Percentiles rank a stretch among this genome's conserved stretches.
phyloP scores from a whole-genome alignment of 1,284 basidiomycete genomes.

The Lentinus polychrous region DNA sequence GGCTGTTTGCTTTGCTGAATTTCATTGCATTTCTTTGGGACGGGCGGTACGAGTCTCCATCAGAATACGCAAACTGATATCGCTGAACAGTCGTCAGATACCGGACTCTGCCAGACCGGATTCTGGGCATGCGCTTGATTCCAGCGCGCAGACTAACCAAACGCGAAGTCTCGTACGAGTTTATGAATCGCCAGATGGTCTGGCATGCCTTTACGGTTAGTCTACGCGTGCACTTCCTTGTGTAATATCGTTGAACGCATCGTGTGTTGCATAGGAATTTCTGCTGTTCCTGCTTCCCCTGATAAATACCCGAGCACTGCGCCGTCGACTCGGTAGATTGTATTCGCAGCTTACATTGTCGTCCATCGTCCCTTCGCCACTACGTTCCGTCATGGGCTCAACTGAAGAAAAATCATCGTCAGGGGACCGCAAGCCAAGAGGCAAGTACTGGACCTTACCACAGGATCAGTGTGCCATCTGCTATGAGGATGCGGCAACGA shows the following conservation, averaged over 20 bases:
- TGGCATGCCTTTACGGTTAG: constrained; percentile 97
- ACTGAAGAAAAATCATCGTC: constrained; percentile 18
- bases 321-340: constrained; percentile 46
- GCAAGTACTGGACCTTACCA: constrained; percentile 59
- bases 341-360: constrained; percentile 27
- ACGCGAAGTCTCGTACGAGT: constrained; percentile 94
- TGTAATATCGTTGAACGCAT: constrained; percentile 4
- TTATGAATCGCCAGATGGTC: constrained; percentile 98
- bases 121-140: constrained; percentile 75
- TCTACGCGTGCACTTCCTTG: constrained; percentile 8
- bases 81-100: constrained; percentile 46
- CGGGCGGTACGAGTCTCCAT: constrained; percentile 53
- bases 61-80: constrained; percentile 3
- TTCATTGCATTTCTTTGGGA: constrained; percentile 85
- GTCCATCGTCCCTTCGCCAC: constrained; percentile 29
- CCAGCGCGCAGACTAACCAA: constrained; percentile 69
- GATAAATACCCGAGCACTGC: constrained; percentile 59
- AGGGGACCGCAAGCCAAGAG: constrained; percentile 22
- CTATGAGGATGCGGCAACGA: constrained; percentile 62
- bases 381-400: constrained; percentile 15
- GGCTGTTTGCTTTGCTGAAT: constrained; percentile 59
- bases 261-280: constrained; percentile 70
- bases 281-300: constrained; percentile 89
- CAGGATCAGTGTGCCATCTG: constrained; percentile 75
- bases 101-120: constrained; percentile 77